phyloP scores from a whole-genome alignment of 78 protist species.

The Dictyostelium capitatum region DNA sequence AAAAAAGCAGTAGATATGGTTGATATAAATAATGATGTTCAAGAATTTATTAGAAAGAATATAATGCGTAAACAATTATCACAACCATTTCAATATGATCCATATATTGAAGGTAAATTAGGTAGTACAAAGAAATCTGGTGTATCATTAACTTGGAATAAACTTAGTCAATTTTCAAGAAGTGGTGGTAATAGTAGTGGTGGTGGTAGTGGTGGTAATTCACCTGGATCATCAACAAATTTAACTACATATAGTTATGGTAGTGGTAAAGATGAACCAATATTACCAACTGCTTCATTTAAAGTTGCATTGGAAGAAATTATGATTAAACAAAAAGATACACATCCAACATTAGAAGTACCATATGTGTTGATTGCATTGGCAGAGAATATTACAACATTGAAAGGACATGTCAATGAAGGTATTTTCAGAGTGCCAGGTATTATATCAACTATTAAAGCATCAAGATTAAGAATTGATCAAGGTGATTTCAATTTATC shows the following conservation, averaged over 20 bases:
- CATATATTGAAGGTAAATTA: conserved; percentile 59
- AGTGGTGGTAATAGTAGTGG: background rate
- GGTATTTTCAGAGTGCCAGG: conserved; percentile 82
- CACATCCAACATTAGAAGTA: conserved; percentile 53
- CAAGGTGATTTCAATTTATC: conserved; percentile 63
- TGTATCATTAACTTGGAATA: conserved; percentile 21
- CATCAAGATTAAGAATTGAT: conserved; percentile 12
- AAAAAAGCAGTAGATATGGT: conserved; percentile 29
- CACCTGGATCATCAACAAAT: background rate
- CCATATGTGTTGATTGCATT: conserved; percentile 33
- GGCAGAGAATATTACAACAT: conserved; percentile 13
- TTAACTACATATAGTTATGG: background rate
- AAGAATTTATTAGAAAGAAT: conserved; percentile 65
- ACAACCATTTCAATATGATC: conserved; percentile 70
- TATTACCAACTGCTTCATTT: conserved; percentile 67
- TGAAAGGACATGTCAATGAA: conserved; percentile 64
- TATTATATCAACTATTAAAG: conserved; percentile 57
- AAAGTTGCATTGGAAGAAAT: conserved; percentile 54
- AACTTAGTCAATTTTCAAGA: conserved; percentile 25
- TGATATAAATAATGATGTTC: conserved; percentile 53
- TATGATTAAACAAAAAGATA: conserved; percentile 49
- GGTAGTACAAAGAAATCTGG: background rate
- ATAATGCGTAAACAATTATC: conserved; percentile 16
- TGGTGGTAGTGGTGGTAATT: too few relatives aligned
- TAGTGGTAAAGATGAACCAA: background rate